Evolutionary conservation across 129 eudicot genomes (phyloP).

Genomic region (Artemisia argyi): DNA sequence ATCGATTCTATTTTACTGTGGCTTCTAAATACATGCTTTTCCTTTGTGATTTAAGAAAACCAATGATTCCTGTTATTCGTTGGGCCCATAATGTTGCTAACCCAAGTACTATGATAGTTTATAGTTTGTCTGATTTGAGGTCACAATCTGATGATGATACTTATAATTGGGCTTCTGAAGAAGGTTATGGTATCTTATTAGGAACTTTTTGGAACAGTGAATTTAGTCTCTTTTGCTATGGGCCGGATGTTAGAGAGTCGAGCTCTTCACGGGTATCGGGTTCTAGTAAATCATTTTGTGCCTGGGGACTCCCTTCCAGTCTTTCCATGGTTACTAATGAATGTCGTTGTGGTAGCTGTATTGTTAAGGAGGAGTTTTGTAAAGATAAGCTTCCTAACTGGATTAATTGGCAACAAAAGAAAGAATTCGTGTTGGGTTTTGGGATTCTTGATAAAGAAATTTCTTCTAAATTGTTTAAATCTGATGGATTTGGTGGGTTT

Average conservation of each 20-base stretch:
- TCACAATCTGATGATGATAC: conserved; percentile 39
- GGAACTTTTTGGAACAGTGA: conserved; percentile 84
- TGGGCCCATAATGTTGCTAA: conserved; percentile 60
- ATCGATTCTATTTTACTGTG: conserved; percentile 47
- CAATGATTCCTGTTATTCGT: conserved; percentile 54
- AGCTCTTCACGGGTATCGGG: conserved; percentile 13
- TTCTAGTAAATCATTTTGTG: conserved; percentile 32
- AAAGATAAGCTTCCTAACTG: conserved; percentile 50
- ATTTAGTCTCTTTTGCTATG: conserved; percentile 72
- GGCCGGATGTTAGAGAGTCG: conserved; percentile 37
- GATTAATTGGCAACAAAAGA: conserved; percentile 77
- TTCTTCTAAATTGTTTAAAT: conserved; percentile 33
- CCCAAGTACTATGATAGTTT: conserved; percentile 49
- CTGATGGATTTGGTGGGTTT: conserved; percentile 64
- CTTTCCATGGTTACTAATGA: conserved; percentile 41
- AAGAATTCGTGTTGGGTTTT: conserved; percentile 65
- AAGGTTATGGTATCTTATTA: conserved; percentile 57
- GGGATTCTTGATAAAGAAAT: conserved; percentile 49
- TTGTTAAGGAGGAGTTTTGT: conserved; percentile 55
- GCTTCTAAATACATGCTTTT: conserved; percentile 52
- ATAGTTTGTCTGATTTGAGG: conserved; percentile 61
- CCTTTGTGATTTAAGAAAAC: conserved; percentile 77
- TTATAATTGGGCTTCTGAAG: conserved; percentile 53
- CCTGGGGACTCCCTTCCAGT: conserved; percentile 82
- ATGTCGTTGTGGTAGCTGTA: conserved; percentile 72